Conservation (phyloP, 2,329 filamentous ascomycete species). For the Blastomyces percursus region DNA sequence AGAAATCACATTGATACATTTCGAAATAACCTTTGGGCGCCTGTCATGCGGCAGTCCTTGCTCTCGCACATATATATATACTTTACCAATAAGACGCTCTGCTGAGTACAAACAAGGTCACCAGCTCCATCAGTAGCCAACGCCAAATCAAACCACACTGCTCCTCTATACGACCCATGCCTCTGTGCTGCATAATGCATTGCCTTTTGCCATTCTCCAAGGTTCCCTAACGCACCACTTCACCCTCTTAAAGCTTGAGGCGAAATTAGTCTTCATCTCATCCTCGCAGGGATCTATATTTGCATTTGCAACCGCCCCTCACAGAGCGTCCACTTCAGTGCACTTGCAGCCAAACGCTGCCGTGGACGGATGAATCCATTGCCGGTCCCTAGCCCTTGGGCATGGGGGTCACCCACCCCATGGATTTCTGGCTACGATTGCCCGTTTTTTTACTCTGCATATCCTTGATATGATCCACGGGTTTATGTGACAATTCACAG, state of each 20-base stretch:
- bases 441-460: slow-evolving; percentile 8
- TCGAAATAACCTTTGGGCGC: neutral
- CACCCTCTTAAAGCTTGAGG: slow-evolving; percentile 25
- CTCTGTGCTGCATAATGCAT: neutral
- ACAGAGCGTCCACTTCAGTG: slow-evolving; percentile 16
- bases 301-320: slow-evolving; percentile 21
- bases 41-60: neutral
- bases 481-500: slow-evolving; percentile 27
- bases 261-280: slow-evolving; percentile 23
- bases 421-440: slow-evolving; percentile 25
- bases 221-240: neutral
- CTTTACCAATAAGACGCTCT: neutral
- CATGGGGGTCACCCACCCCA: slow-evolving; percentile 18
- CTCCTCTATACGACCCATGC: neutral
- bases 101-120: neutral
- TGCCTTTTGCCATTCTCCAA: neutral
- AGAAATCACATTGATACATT: neutral
- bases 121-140: neutral
- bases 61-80: too few species aligned
- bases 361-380: slow-evolving; percentile 20
- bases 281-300: slow-evolving; percentile 14
- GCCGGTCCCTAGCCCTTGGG: slow-evolving; percentile 19
- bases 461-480: slow-evolving; percentile 16
- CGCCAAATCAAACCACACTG: neutral
- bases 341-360: slow-evolving; percentile 23